Base-by-base conservation (phyloP, 176 grass and related monocot genomes). In the Themeda triandra region DNA sequence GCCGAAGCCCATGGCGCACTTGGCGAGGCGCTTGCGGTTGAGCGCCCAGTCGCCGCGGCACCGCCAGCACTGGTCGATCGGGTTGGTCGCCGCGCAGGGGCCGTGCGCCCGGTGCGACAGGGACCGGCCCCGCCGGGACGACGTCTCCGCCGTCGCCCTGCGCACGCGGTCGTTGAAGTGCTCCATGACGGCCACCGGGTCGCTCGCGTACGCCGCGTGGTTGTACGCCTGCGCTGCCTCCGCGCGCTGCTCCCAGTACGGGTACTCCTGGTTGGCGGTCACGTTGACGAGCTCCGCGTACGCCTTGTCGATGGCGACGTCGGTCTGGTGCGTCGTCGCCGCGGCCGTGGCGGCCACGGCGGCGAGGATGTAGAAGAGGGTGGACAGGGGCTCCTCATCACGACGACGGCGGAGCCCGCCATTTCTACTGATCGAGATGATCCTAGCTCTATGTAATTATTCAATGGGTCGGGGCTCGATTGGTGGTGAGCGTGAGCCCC, bases 11-110 rank as follows among this genome's bases (percentile, higher is more conserved):
- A 73, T 69, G 0, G 74, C 82, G 46, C 92, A 92, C 18, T 2
- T 27, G 5, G 88, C 90, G 8, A 97, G 86, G 1, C 74, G 81
- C 84, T 97, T 92, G 14, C 90, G 90, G 40, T 91, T 4, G 0
- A 0, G 36, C 7, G 83, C 87, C 95, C 95, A 94, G 71, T 91
- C 70, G 29, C 7, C n/a, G 25, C 77, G 80, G 86, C 95, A 94
- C 3, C 95, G 51, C 95, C 95, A 97, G 79, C 92, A 97, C 18
- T 59, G 73, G 77, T 97, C 92, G 77, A 97, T 94, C 1, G 90
- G 90, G 65, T 94, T 97, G 3, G 92, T 97, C 19, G 89, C 92
- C 51, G 36, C 4, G 83, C 94, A 92, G 10, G 64, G 75, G 3
- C 90, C 74, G 0, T 8, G 30, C 7, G 29, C 8, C 13, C 3